These are phyloP conservation scores for Aspergillus pseudoterreus DNA, from an alignment of 2,329 filamentous ascomycete species.

Conservation along the genomic window DNA sequence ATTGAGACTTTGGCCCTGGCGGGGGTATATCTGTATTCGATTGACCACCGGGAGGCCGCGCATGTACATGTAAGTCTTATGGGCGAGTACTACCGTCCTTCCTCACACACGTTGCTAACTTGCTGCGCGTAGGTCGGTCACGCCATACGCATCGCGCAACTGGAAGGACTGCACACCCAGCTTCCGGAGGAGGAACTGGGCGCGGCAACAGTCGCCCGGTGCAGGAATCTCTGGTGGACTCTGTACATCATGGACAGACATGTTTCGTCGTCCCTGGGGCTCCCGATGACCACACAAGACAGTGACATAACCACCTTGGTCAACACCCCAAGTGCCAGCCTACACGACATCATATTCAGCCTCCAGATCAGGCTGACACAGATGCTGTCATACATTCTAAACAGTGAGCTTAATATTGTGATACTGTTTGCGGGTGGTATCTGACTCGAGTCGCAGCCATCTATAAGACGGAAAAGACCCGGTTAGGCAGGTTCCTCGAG, in stretches of 20 bases:
- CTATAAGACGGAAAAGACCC: conserved; percentile 34
- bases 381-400: conserved; percentile 34
- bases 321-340: conserved; percentile 21
- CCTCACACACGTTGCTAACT: background rate
- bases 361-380: conserved; percentile 37
- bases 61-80: conserved; percentile 24
- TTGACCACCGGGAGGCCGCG: conserved; percentile 36
- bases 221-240: conserved; percentile 42
- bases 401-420: conserved; percentile 19
- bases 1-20: conserved; percentile 37
- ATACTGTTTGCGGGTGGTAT: background rate
- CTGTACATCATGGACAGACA: conserved; percentile 41
- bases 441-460: conserved; percentile 22
- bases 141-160: conserved; percentile 40
- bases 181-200: conserved; percentile 37
- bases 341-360: conserved; percentile 29
- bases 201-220: conserved; percentile 26
- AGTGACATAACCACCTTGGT: conserved; percentile 37
- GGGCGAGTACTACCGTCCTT: too few species aligned
- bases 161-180: conserved; percentile 41
- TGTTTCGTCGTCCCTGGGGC: conserved; percentile 38
- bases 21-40: conserved; percentile 38
- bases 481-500: conserved; percentile 34
- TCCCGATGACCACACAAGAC: conserved; percentile 39
- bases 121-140: conserved; percentile 32